These are phyloP conservation scores for Botryotinia narcissicola DNA, from an alignment of 2,329 filamentous ascomycete species.

Conservation along the genomic window DNA sequence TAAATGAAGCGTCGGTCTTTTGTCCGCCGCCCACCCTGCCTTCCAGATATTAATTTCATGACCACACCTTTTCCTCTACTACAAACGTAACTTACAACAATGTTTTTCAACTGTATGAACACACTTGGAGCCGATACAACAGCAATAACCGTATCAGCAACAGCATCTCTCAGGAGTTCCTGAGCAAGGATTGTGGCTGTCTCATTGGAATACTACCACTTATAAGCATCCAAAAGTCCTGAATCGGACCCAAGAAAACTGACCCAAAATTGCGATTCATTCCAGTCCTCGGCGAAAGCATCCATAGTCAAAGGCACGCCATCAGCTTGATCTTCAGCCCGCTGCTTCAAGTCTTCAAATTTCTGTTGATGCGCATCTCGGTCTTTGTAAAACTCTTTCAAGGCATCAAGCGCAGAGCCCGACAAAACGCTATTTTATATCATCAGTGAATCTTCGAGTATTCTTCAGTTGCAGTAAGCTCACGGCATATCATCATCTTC, in stretches of 20 bases:
- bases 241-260: constrained; percentile 27
- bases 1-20: constrained; percentile 59
- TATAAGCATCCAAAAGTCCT: not conserved
- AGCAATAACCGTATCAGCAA: constrained; percentile 57
- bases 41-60: not conserved
- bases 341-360: constrained; percentile 65
- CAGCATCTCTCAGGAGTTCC: constrained; percentile 62
- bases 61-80: constrained; percentile 7
- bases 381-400: constrained; percentile 72
- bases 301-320: constrained; percentile 57
- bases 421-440: constrained; percentile 56
- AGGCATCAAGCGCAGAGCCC: constrained; percentile 61
- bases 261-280: constrained; percentile 82
- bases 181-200: constrained; percentile 64
- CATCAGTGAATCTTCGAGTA: not conserved
- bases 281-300: constrained; percentile 77
- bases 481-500: constrained; percentile 30
- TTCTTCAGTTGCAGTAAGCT: not conserved
- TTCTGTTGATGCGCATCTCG: constrained; percentile 63
- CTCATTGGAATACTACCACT: constrained; percentile 63
- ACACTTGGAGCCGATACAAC: constrained; percentile 74
- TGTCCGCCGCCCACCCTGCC: constrained; percentile 35
- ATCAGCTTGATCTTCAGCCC: constrained; percentile 54
- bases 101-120: constrained; percentile 73
- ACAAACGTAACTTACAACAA: constrained; percentile 37